Base-by-base conservation (phyloP, 306 rosid species). In the Fragaria nilgerrensis region DNA sequence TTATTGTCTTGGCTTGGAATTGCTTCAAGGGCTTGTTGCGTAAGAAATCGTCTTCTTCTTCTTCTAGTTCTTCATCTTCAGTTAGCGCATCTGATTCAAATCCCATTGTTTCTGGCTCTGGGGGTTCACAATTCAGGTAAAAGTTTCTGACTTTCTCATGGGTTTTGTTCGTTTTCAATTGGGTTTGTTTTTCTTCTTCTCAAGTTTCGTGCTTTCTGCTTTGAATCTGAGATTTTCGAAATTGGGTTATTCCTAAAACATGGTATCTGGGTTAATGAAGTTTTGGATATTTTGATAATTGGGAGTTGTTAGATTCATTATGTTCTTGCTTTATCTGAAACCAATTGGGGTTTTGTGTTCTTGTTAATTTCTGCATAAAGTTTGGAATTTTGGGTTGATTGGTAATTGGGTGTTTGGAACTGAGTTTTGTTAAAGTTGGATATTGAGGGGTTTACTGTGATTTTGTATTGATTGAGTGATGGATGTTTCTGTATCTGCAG, bases 401-500 rank as follows among this genome's bases (percentile, higher is more conserved):
- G 25, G 37, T 68, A 1, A 44, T 47, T 34, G 64, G 69, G 2
- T 41, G 5, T 67, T 69, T 25, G 9, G 47, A 41, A 55, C n/a
- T 23, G 4, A 73, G 14, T 25, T 55, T 48, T 17, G 15, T 62
- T 19, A 0, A n/a, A 58, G 2, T 43, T 58, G 63, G 13, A 20
- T 14, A 27, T 7, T 5, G 64, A 43, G 73, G 63, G 49, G 39
- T 48, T 7, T 20, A 36, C 7, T 49, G 48, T 45, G 63, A 63
- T 62, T 14, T 81, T 81, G 50, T 62, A 74, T 79, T 84, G 29
- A 76, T 82, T 22, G 47, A 68, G 71, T 62, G 23, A 63, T 77
- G 66, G 72, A 66, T 73, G 22, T 84, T 64, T 16, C 2, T 78
- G 67, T 68, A 78, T 82, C 77, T 80, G 92, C 93, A 94, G 98